phyloP scores from a whole-genome alignment of 371 early-diverging fungal genomes.

The Lichtheimia ramosa region DNA sequence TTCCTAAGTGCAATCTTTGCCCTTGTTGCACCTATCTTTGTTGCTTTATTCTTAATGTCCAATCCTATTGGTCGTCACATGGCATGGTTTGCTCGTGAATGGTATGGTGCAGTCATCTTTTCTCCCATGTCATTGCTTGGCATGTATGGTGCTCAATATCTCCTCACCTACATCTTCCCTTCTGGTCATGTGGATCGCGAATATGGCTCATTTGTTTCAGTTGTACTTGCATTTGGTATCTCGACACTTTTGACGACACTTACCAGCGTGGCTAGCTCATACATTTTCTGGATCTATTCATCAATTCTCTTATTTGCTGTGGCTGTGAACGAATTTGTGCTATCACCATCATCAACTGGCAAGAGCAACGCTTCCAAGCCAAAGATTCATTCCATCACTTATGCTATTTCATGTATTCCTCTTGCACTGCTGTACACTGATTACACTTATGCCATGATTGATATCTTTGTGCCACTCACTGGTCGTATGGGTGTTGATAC shows the following conservation, averaged over 20 bases:
- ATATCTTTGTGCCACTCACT: constrained; percentile 74
- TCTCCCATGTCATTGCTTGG: constrained; percentile 50
- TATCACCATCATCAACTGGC: constrained; percentile 18
- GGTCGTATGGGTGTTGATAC: constrained; percentile 74
- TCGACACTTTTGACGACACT: constrained; percentile 40
- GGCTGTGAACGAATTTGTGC: constrained; percentile 30
- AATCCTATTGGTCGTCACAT: constrained; percentile 47
- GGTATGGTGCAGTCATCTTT: constrained; percentile 59
- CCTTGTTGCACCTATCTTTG: constrained; percentile 40
- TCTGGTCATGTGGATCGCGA: constrained; percentile 45
- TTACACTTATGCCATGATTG: constrained; percentile 51
- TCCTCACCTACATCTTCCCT: constrained; percentile 29
- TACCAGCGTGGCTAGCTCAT: constrained; percentile 54
- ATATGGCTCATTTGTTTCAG: constrained; percentile 38
- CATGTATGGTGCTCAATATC: constrained; percentile 49
- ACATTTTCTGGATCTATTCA: constrained; percentile 46
- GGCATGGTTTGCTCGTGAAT: constrained; percentile 69
- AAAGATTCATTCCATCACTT: constrained; percentile 33
- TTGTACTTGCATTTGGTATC: constrained; percentile 33
- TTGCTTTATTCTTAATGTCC: constrained; percentile 42
- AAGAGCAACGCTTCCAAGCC: constrained; percentile 21
- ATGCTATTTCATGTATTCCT: constrained; percentile 38
- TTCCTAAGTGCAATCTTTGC: constrained; percentile 44
- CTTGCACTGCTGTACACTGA: constrained; percentile 51
- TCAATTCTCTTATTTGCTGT: constrained; percentile 21